Evolutionary conservation across 2,329 filamentous ascomycete genomes (phyloP).

Genomic region (Fusarium penzigii): DNA sequence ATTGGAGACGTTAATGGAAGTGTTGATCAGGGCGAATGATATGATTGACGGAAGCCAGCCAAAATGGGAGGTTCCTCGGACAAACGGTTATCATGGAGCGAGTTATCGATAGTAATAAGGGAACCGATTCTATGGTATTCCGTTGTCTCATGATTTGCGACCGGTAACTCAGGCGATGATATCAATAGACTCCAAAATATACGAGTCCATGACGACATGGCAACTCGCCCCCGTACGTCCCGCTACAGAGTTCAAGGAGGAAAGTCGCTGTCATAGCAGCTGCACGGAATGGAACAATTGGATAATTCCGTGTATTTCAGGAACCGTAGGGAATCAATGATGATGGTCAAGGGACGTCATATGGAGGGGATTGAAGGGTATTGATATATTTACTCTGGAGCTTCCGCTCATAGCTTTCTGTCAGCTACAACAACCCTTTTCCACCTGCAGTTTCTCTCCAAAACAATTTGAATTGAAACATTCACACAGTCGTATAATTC

Average conservation of each 20-base stretch:
- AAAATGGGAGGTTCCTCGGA: too few relatives aligned
- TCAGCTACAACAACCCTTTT: not conserved
- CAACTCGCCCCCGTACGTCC: not conserved
- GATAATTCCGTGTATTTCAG: not conserved
- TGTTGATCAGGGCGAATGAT: too few relatives aligned
- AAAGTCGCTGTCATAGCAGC: not conserved
- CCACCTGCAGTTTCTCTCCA: not conserved
- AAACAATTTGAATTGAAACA: not conserved
- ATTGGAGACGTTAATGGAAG: too few relatives aligned
- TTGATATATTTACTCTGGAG: not conserved
- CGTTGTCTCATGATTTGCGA: not conserved
- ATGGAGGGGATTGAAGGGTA: not conserved
- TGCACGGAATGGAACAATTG: not conserved
- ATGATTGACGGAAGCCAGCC: too few relatives aligned
- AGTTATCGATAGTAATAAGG: too few relatives aligned
- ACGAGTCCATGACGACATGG: slow-evolving; percentile 30
- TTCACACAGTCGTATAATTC: not conserved
- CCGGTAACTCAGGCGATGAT: slow-evolving; percentile 10
- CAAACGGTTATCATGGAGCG: too few relatives aligned
- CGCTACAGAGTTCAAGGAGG: slow-evolving; percentile 6
- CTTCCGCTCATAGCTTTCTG: not conserved
- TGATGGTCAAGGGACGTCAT: not conserved
- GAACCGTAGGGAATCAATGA: not conserved
- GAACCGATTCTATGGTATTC: not conserved
- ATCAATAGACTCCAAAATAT: slow-evolving; percentile 11